Percentiles rank a stretch among this genome's conserved stretches.
Evolutionary conservation across 495 filamentous ascomycete species (phyloP).

Genomic region (Pseudevernia furfuracea): DNA sequence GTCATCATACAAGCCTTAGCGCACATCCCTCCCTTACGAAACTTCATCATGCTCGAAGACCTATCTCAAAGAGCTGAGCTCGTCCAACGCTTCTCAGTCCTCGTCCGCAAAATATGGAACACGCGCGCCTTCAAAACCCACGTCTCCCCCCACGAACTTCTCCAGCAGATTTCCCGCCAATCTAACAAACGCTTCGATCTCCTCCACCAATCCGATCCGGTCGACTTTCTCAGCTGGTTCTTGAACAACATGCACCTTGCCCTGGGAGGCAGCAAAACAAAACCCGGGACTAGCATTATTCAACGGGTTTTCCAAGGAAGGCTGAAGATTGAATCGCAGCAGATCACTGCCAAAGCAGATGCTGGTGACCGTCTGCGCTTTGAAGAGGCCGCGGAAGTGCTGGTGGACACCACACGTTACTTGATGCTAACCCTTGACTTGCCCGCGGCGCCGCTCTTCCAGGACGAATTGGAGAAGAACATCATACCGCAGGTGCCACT

Average conservation of each 20-base stretch:
- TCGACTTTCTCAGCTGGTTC: constrained; percentile 96
- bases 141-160: constrained; percentile 92
- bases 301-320: constrained; percentile 90
- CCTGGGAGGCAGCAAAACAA: constrained; percentile 82
- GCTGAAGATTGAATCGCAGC: constrained; percentile 85
- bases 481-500: constrained; percentile 95
- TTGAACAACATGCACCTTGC: constrained; percentile 89
- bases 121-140: constrained; percentile 93
- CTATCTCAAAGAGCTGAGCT: constrained; percentile 53
- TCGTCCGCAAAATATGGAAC: constrained; percentile 98
- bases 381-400: constrained; percentile 78
- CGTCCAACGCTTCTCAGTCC: constrained; percentile 72
- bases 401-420: constrained; percentile 67
- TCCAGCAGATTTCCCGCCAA: constrained; percentile 85
- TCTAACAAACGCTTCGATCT: constrained; percentile 91
- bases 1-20: constrained; percentile 90
- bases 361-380: constrained; percentile 84
- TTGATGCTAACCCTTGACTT: constrained; percentile 88
- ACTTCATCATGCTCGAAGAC: constrained; percentile 84
- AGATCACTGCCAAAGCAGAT: constrained; percentile 87
- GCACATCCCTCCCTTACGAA: constrained; percentile 83
- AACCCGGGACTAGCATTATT: constrained; percentile 66
- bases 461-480: constrained; percentile 80
- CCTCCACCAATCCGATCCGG: constrained; percentile 85
- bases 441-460: constrained; percentile 90